Conservation (phyloP, 2,329 filamentous ascomycete genomes). For the Purpureocillium lavendulum region DNA sequence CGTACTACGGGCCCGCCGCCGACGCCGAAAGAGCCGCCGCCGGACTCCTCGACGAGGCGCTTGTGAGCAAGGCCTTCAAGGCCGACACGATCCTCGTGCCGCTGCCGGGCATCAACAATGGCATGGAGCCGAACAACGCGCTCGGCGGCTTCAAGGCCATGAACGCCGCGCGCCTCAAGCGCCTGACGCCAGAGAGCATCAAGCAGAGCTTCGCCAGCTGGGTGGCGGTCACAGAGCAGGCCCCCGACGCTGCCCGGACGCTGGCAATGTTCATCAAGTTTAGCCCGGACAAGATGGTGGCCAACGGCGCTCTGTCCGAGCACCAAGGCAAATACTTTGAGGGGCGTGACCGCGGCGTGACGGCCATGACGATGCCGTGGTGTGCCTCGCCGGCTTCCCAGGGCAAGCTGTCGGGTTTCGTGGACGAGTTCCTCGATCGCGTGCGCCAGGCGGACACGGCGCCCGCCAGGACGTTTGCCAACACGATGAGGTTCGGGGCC, state of each 20-base stretch:
- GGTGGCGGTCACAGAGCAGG: slow-evolving; percentile 11
- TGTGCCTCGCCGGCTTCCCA: slow-evolving; percentile 8
- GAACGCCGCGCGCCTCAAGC: slow-evolving; percentile 12
- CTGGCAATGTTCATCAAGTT: slow-evolving; percentile 9
- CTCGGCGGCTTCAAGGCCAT: slow-evolving; percentile 22
- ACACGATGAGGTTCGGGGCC: slow-evolving; percentile 12
- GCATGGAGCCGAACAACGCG: slow-evolving; percentile 11
- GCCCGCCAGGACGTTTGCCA: slow-evolving; percentile 10
- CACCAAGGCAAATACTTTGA: slow-evolving; percentile 10
- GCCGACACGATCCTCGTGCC: slow-evolving; percentile 14
- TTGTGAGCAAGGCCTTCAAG: slow-evolving; percentile 11
- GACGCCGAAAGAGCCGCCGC: slow-evolving; percentile 15
- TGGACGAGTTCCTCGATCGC: slow-evolving; percentile 6
- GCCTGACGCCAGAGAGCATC: slow-evolving; percentile 10
- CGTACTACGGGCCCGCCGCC: slow-evolving; percentile 14
- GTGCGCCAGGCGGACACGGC: slow-evolving; percentile 7
- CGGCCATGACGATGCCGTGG: slow-evolving; percentile 6
- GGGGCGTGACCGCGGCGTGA: slow-evolving; percentile 10
- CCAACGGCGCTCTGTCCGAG: neutral
- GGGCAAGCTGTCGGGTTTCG: slow-evolving; percentile 1
- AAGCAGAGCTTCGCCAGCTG: slow-evolving; percentile 13
- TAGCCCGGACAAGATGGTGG: slow-evolving; percentile 7
- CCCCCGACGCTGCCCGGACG: slow-evolving; percentile 9
- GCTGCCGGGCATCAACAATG: slow-evolving; percentile 13
- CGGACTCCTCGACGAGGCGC: slow-evolving; percentile 8